Percentiles rank a stretch among this genome's conserved stretches.
phyloP scores from a whole-genome alignment of 768 basidiomycete species.

The Termitomyces heimii region DNA sequence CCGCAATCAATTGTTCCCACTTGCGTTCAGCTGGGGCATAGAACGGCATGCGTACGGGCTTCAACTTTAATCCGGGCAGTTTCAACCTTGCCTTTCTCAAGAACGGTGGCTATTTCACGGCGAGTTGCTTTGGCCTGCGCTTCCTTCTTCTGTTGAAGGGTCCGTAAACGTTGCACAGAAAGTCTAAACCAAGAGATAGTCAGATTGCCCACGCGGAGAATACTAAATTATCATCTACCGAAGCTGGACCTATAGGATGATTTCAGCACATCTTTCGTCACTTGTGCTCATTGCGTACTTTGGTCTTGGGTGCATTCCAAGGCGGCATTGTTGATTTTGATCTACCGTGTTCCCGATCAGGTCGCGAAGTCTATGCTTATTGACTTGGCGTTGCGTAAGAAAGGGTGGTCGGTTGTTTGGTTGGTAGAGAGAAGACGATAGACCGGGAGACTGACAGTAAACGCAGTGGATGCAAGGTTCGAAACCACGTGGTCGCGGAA shows the following conservation, averaged over 20 bases:
- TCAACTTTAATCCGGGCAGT: constrained; percentile 85
- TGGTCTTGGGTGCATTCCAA: constrained; percentile 17
- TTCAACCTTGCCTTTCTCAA: constrained; percentile 79
- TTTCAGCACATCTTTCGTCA: background rate
- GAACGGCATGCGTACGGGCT: constrained; percentile 48
- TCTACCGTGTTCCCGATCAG: background rate
- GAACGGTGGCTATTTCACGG: constrained; percentile 73
- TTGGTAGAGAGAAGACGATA: too few species aligned
- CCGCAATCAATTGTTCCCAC: background rate
- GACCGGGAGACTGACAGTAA: too few species aligned
- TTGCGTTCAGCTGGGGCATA: background rate
- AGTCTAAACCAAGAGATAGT: constrained; percentile 38
- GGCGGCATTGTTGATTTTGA: constrained; percentile 11
- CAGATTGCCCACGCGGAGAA: background rate
- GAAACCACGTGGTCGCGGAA: too few species aligned
- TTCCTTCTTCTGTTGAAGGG: constrained; percentile 87
- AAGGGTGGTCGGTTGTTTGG: too few species aligned
- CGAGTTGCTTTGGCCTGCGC: constrained; percentile 69
- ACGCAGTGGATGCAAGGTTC: too few species aligned
- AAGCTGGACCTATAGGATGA: constrained; percentile 14
- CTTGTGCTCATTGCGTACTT: constrained; percentile 1
- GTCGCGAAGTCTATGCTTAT: too few species aligned
- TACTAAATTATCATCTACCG: constrained; percentile 11
- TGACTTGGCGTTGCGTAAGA: constrained; percentile 13
- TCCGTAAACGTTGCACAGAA: constrained; percentile 80